Conservation (phyloP, 352 stramenopile species). For the Phytophthora podocarpi region DNA sequence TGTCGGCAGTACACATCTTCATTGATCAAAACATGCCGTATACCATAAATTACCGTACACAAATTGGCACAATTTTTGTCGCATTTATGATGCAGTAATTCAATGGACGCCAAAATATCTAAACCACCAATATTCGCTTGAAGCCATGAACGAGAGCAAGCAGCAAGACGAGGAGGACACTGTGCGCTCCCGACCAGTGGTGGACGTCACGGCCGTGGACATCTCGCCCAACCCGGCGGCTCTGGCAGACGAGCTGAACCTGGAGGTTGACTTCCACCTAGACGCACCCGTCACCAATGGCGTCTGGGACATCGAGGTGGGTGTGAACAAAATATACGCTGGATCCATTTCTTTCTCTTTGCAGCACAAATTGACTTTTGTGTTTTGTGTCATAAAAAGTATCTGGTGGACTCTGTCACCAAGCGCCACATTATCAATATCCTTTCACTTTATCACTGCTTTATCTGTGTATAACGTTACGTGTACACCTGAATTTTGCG, state of each 20-base stretch:
- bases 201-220: slow-evolving; percentile 79
- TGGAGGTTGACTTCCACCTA: slow-evolving; percentile 83
- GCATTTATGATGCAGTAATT: not conserved
- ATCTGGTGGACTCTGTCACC: slow-evolving; percentile 83
- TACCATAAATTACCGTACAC: not conserved
- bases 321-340: slow-evolving; percentile 1
- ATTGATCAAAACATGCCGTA: too few species aligned
- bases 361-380: not conserved
- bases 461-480: not conserved
- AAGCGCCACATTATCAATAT: slow-evolving; percentile 91
- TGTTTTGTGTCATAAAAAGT: slow-evolving; percentile 39
- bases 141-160: slow-evolving; percentile 89
- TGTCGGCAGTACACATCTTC: not conserved
- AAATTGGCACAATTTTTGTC: not conserved
- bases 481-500: not conserved
- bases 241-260: slow-evolving; percentile 75
- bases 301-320: slow-evolving; percentile 81
- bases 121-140: slow-evolving; percentile 17
- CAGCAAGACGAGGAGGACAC: slow-evolving; percentile 44
- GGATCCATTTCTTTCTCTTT: not conserved
- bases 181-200: slow-evolving; percentile 49
- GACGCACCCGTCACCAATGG: slow-evolving; percentile 64
- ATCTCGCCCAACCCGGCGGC: slow-evolving; percentile 83
- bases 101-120: slow-evolving; percentile 3
- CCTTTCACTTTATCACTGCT: slow-evolving; percentile 35